Base-by-base conservation (phyloP, 345 rosid species). In the Mercurialis annua region DNA sequence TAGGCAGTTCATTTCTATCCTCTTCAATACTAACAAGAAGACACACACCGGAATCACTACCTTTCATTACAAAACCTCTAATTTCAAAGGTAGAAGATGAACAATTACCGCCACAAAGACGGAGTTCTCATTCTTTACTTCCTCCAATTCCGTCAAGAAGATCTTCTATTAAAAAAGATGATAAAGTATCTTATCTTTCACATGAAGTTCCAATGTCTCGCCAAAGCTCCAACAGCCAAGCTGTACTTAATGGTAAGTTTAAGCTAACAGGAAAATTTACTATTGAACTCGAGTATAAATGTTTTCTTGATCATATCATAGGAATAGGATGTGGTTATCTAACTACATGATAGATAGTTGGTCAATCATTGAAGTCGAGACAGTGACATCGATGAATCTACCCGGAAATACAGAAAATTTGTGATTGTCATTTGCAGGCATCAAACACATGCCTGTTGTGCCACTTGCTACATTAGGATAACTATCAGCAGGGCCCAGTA, bases 171-270 rank as follows among this genome's bases (percentile, higher is more conserved):
- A 43, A 47, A 31, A 76, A 77, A 57, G 81, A 83, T 55, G 87
- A 76, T 26, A 84, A 80, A 34, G 34, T 74, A 3, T 79, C 85
- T 21, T 56, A 36, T 42, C 72, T 73, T 60, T 76, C 86, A 12
- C 97, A 90, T 65, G 96, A 80, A 66, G 68, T 71, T 48, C 82
- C 82, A 31, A 77, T 75, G 31, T 70, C 92, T 51, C 84, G 82
- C 14, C 82, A 85, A 24, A 85, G 98, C 82, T 75, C 97, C 10
- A 90, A 69, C 50, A 85, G 87, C 30, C 98, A 92, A 72, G 96
- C 98, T 29, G 81, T 88, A 64, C 57, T 92, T 15, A 92, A 92
- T 66, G 98, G 97, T 92, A 70, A 71, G 82, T 67, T 38, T 31
- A 42, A 30, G 36, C 5, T 4, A 40, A 36, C 24, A 27, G 38